Evolutionary conservation across 75 land plant genomes (phyloP).

Genomic region (Chamaecyparis obtusa): DNA sequence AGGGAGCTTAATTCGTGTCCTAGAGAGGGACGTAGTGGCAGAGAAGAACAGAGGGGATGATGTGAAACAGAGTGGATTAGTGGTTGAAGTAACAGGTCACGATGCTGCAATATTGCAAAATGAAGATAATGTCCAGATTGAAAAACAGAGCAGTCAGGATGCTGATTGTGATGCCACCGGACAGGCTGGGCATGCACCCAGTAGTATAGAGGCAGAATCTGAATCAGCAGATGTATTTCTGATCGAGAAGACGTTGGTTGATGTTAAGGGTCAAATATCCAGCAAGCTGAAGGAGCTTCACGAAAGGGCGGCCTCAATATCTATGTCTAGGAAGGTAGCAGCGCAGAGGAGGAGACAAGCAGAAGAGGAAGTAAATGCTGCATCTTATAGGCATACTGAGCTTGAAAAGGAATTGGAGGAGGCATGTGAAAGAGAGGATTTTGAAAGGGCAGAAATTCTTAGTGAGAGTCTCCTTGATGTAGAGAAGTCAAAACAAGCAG

Average conservation of each 20-base stretch:
- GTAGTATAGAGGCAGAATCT: neutral
- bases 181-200: neutral
- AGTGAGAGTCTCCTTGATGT: conserved; percentile 46
- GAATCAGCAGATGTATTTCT: neutral
- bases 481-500: conserved; percentile 37
- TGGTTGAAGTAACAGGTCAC: conserved; percentile 1
- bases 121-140: conserved; percentile 3
- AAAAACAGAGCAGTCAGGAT: neutral
- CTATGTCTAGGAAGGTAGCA: conserved; percentile 42
- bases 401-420: conserved; percentile 69
- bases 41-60: neutral
- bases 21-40: neutral
- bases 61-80: neutral
- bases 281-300: conserved; percentile 36
- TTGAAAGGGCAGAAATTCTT: conserved; percentile 69
- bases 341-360: conserved; percentile 58
- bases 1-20: neutral
- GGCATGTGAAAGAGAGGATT: conserved; percentile 85
- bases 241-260: conserved; percentile 24
- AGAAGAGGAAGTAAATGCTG: conserved; percentile 28
- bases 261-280: conserved; percentile 29
- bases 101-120: neutral
- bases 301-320: conserved; percentile 36
- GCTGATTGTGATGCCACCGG: neutral
- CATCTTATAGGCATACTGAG: conserved; percentile 33